Evolutionary conservation across 176 grass and related monocot species (phyloP).

Genomic region (Juncus inflexus): DNA sequence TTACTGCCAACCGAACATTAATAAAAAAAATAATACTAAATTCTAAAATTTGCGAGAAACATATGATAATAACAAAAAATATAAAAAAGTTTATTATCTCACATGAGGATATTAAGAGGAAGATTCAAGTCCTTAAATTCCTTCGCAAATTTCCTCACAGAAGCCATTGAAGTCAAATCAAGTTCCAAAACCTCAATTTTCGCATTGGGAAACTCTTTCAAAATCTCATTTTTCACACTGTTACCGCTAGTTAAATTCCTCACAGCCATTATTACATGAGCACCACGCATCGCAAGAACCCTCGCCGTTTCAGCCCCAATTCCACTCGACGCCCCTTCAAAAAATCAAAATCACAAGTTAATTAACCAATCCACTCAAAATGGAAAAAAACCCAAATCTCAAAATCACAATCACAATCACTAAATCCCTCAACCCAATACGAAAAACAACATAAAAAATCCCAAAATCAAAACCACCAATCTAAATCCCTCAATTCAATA

Average conservation of each 20-base stretch:
- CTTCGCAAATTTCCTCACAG: slow-evolving; percentile 64
- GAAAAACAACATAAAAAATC: background rate
- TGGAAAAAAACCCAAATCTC: no score
- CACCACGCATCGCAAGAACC: slow-evolving; percentile 59
- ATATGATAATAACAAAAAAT: background rate
- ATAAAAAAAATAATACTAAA: slow-evolving; percentile 12
- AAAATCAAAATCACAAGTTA: background rate
- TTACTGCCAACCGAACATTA: slow-evolving; percentile 44
- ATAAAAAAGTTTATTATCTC: slow-evolving; percentile 17
- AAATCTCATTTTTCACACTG: slow-evolving; percentile 38
- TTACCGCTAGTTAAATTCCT: slow-evolving; percentile 42
- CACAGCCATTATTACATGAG: slow-evolving; percentile 80
- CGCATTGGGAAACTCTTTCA: slow-evolving; percentile 44
- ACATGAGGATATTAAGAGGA: slow-evolving; percentile 91
- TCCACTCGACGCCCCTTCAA: slow-evolving; percentile 74
- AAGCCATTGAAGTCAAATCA: slow-evolving; percentile 69
- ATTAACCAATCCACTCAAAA: background rate
- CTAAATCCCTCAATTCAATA: no score
- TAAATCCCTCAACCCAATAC: background rate
- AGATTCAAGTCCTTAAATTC: slow-evolving; percentile 42
- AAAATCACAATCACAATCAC: background rate
- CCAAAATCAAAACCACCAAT: background rate
- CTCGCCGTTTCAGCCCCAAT: slow-evolving; percentile 70
- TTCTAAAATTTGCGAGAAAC: background rate
- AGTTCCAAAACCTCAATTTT: slow-evolving; percentile 65